Base-by-base conservation (phyloP, 352 stramenopile genomes). In the Phytophthora ohioensis region DNA sequence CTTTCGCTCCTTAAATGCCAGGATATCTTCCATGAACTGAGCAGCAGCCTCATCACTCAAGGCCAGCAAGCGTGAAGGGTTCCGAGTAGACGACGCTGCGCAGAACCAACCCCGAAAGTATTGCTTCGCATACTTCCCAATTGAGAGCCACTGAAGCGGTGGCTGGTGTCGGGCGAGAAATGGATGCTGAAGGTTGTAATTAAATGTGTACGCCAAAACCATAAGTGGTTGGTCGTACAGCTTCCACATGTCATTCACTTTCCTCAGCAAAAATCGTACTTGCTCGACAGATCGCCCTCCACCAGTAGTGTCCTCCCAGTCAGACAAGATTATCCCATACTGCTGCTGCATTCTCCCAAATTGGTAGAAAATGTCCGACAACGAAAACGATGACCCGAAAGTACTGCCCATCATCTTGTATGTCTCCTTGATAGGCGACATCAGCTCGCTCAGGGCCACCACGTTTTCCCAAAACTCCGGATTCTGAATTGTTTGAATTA, bases 341-440 rank as follows among this genome's bases (percentile, higher is more conserved):
- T 91, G 86, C 64, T 94, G 86, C 31, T 91, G 78, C 82, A 94
- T 92, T 59, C 86, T 78, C 1, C 86, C 86, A n/a, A 92, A 81
- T 52, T 92, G 86, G 49, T 94, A 94, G 41, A 92, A 85, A 21
- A 91, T 79, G 34, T 92, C 80, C 1, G 84, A 87, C 12, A 94
- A 42, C 15, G 80, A 85, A 58, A 91, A 91, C 12, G 79, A 70
- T 5, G 63, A 49, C 47, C 54, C 46, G 12, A 64, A 69, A 66
- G 52, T 73, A 66, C 53, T 81, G 27, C 52, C 69, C 84, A 92
- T 90, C 57, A 92, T 76, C 55, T 85, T 84, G 59, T 87, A 79
- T 0, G 84, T 90, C 41, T 94, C 86, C 58, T 94, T 94, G 41
- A 94, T 84, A 6, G 86, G 86, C 3, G 84, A 90, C 75, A 94